A percentile compares a stretch with the other conserved stretches of the same genome.
Conservation (phyloP, 2,329 filamentous ascomycete genomes). For the Sporothrix protearum region DNA sequence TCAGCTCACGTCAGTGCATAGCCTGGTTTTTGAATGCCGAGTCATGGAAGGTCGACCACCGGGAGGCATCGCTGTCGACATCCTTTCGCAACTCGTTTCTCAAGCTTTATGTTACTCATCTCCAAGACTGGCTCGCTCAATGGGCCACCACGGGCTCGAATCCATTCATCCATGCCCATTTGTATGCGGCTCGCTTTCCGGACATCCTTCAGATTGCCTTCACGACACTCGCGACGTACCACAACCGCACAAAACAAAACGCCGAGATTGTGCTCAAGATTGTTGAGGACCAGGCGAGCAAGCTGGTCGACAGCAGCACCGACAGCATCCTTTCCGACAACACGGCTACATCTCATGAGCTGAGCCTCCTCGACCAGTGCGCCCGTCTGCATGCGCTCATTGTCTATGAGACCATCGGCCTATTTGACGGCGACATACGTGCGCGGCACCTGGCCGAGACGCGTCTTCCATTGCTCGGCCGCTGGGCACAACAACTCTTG, state of each 20-base stretch:
- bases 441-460: conserved; percentile 40
- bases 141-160: conserved; percentile 34
- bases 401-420: conserved; percentile 48
- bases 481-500: conserved; percentile 14
- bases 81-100: conserved; percentile 13
- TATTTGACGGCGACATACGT: conserved; percentile 51
- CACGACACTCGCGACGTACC: conserved; percentile 30
- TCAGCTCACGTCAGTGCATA: not conserved
- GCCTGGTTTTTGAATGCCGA: conserved; percentile 29
- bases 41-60: conserved; percentile 28
- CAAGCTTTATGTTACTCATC: conserved; percentile 20
- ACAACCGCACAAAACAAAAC: conserved; percentile 25
- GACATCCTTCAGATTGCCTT: conserved; percentile 35
- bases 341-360: not conserved
- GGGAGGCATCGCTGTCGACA: not conserved
- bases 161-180: conserved; percentile 34
- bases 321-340: not conserved
- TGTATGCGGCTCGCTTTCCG: conserved; percentile 34
- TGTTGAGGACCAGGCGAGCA: conserved; percentile 26
- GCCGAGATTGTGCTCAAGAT: conserved; percentile 27
- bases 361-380: conserved; percentile 33
- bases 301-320: not conserved
- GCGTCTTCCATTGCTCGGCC: conserved; percentile 29
- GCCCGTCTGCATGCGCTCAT: conserved; percentile 48
- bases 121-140: conserved; percentile 31